Evolutionary conservation across 495 filamentous ascomycete species (phyloP).

Genomic region (Daldinia concentrica): DNA sequence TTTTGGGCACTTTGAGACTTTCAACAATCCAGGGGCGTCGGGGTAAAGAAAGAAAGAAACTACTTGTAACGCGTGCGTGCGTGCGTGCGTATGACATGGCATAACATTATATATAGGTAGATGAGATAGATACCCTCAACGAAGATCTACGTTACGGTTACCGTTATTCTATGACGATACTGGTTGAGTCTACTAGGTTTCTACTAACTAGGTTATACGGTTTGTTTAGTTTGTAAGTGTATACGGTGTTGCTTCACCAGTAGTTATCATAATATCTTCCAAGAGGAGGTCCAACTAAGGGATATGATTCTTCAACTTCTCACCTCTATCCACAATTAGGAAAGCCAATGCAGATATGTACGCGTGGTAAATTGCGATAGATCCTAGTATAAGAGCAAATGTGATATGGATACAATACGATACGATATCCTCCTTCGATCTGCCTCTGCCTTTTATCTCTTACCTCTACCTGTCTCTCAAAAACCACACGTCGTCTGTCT

Average conservation of each 20-base stretch:
- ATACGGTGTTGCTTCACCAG: not conserved
- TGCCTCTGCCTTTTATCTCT: constrained; percentile 6
- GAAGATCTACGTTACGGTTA: constrained; percentile 27
- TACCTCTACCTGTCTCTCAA: not conserved
- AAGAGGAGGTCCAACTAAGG: too few relatives aligned
- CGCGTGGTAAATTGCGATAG: not conserved
- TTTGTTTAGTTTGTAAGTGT: not conserved
- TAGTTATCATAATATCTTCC: too few relatives aligned
- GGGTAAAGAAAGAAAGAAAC: not conserved
- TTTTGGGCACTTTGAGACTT: constrained; percentile 9
- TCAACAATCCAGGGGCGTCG: constrained; percentile 11
- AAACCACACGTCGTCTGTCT: not conserved
- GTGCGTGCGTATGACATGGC: not conserved
- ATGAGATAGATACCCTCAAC: constrained; percentile 41
- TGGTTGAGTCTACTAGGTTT: not conserved
- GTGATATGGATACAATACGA: not conserved
- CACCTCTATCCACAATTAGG: too few relatives aligned
- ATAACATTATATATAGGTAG: constrained; percentile 6
- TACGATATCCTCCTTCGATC: constrained; percentile 10
- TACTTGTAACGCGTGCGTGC: not conserved
- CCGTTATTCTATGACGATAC: not conserved
- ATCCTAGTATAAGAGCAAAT: constrained; percentile 13
- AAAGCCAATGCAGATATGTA: not conserved
- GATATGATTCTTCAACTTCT: too few relatives aligned
- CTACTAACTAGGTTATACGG: too few relatives aligned